These are phyloP conservation scores for Pythium phragmitis DNA, from an alignment of 352 stramenopile species.

Conservation along the genomic window DNA sequence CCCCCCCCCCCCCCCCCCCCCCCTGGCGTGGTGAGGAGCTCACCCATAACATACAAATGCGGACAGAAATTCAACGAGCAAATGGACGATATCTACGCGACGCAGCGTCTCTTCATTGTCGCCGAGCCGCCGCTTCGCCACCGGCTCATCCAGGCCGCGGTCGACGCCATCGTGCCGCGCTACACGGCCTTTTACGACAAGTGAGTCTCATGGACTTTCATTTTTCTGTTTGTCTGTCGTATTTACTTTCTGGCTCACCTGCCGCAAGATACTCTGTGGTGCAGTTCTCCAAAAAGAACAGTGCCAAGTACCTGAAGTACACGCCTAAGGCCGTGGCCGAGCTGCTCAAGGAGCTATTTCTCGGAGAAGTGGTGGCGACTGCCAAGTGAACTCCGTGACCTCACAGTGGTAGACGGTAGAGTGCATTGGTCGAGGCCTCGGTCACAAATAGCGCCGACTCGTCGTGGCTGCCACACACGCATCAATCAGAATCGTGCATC, in stretches of 20 bases:
- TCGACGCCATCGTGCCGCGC: conserved; percentile 78
- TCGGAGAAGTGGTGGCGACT: conserved; percentile 37
- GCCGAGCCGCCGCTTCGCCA: conserved; percentile 85
- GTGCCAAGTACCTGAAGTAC: conserved; percentile 88
- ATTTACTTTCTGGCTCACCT: neutral
- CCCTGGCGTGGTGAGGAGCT: no score
- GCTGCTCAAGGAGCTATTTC: conserved; percentile 84
- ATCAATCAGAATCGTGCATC: neutral
- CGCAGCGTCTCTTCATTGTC: conserved; percentile 78
- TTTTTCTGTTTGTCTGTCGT: neutral
- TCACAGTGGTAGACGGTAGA: conserved; percentile 48
- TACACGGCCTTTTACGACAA: conserved; percentile 94
- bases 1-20: no score
- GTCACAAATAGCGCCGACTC: conserved; percentile 68
- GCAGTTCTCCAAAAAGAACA: conserved; percentile 92
- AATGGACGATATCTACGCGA: conserved; percentile 67
- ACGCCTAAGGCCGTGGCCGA: conserved; percentile 77
- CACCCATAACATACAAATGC: neutral
- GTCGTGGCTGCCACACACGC: conserved; percentile 35
- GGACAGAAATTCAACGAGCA: conserved; percentile 69
- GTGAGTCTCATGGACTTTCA: conserved; percentile 22
- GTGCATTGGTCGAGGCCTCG: conserved; percentile 70
- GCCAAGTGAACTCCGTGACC: conserved; percentile 11
- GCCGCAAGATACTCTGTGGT: conserved; percentile 79
- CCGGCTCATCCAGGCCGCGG: conserved; percentile 80